Conservation (phyloP, 1,284 basidiomycete genomes). For the Pascua sp. region DNA sequence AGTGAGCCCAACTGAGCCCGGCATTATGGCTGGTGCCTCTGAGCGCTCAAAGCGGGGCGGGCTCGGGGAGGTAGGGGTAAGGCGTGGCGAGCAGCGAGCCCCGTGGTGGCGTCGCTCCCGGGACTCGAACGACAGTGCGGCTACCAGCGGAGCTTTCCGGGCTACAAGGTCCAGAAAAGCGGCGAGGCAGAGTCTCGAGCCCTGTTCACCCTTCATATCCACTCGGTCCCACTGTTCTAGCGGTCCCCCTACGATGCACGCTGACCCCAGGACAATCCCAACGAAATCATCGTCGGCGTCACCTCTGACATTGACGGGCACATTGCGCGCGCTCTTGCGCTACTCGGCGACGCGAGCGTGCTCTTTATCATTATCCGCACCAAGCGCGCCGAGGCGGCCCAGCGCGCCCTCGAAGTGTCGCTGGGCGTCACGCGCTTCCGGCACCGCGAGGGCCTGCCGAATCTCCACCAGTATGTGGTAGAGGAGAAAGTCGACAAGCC, state of each 20-base stretch:
- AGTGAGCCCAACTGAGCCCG: no score
- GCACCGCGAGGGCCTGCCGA: constrained; percentile 39
- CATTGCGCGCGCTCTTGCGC: constrained; percentile 31
- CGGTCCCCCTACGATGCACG: not conserved
- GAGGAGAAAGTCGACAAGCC: constrained; percentile 30
- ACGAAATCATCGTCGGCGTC: constrained; percentile 44
- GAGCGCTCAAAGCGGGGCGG: no score
- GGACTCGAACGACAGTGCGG: no score
- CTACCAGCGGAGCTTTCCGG: no score
- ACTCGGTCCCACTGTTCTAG: not conserved
- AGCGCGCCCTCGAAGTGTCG: constrained; percentile 41
- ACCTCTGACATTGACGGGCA: constrained; percentile 33
- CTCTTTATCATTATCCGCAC: constrained; percentile 45
- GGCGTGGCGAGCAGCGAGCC: no score
- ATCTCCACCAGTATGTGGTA: constrained; percentile 45
- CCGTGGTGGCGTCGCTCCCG: no score
- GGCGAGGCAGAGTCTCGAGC: not conserved
- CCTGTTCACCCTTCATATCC: not conserved
- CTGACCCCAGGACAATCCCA: constrained; percentile 35
- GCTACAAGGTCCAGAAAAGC: no score
- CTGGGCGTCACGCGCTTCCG: constrained; percentile 42
- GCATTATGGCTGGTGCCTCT: no score
- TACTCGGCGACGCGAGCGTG: constrained; percentile 33
- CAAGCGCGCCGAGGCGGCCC: constrained; percentile 28
- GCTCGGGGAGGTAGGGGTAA: no score